Evolutionary conservation across 192 early-diverging fungal genomes (phyloP).

Genomic region (Thoreauomyces humboldtii): DNA sequence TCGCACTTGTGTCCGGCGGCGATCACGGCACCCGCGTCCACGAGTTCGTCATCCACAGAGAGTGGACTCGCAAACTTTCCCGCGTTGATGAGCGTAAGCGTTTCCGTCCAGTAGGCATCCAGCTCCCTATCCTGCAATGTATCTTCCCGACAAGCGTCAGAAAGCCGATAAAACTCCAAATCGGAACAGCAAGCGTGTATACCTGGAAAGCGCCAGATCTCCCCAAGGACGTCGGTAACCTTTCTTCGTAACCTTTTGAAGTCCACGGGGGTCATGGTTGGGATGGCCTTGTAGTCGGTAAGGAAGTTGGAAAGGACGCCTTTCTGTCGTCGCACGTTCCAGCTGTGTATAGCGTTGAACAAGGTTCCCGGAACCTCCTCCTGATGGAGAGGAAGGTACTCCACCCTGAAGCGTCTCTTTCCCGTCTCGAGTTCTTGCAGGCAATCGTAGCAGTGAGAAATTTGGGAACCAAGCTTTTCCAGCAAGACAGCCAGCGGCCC

Average conservation of each 20-base stretch:
- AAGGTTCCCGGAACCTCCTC: slow-evolving; percentile 3
- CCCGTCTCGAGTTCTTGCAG: slow-evolving; percentile 2
- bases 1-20: slow-evolving; percentile 2
- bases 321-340: slow-evolving; percentile 17
- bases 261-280: not conserved
- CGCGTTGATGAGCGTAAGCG: not conserved
- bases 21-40: slow-evolving; percentile 8
- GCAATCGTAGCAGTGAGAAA: slow-evolving; percentile 5
- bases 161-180: not conserved
- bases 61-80: not conserved
- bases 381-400: not conserved
- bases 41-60: not conserved
- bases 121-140: slow-evolving; percentile 5
- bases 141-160: not conserved
- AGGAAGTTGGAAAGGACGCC: not conserved
- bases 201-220: slow-evolving; percentile 26
- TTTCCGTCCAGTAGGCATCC: slow-evolving; percentile 7
- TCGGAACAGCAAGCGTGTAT: not conserved
- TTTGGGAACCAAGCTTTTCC: not conserved
- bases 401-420: slow-evolving; percentile 2
- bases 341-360: slow-evolving; percentile 4
- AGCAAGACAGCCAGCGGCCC: not conserved
- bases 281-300: not conserved
- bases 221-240: slow-evolving; percentile 2
- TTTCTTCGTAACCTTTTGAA: slow-evolving; percentile 11